Conservation (phyloP, 345 rosid genomes). For the Atalantia buxifolia region DNA sequence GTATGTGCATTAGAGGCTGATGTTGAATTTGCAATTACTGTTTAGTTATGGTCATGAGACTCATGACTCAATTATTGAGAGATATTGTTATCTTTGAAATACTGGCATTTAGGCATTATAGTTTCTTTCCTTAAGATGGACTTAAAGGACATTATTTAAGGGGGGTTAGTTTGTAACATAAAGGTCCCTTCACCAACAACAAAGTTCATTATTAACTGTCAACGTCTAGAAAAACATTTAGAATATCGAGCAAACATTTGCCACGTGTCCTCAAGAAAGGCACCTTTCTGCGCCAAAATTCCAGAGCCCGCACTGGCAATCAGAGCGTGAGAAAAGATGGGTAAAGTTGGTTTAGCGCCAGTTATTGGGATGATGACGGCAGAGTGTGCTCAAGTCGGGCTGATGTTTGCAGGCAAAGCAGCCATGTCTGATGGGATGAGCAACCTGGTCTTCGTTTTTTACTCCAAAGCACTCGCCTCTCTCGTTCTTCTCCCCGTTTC, state of each 20-base stretch:
- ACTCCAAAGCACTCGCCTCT: slow-evolving; percentile 60
- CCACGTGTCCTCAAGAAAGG: not conserved
- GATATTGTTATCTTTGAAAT: not conserved
- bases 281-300: not conserved
- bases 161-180: not conserved
- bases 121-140: not conserved
- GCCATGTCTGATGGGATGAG: slow-evolving; percentile 60
- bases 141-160: not conserved
- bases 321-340: slow-evolving; percentile 11
- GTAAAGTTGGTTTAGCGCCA: slow-evolving; percentile 30
- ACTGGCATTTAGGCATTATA: not conserved
- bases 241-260: not conserved
- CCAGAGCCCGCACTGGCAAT: not conserved
- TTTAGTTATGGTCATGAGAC: no score
- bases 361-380: slow-evolving; percentile 51
- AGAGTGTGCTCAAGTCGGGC: slow-evolving; percentile 59
- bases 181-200: no score
- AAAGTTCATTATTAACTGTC: no score
- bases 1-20: not conserved
- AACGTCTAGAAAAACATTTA: no score
- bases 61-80: not conserved
- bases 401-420: slow-evolving; percentile 44
- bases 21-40: not conserved
- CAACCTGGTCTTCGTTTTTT: slow-evolving; percentile 43
- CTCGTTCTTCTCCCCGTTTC: slow-evolving; percentile 52